A percentile compares a stretch with the other conserved stretches of the same genome.
Conservation (phyloP, 2,329 filamentous ascomycete genomes). For the Verticillium albo-atrum region DNA sequence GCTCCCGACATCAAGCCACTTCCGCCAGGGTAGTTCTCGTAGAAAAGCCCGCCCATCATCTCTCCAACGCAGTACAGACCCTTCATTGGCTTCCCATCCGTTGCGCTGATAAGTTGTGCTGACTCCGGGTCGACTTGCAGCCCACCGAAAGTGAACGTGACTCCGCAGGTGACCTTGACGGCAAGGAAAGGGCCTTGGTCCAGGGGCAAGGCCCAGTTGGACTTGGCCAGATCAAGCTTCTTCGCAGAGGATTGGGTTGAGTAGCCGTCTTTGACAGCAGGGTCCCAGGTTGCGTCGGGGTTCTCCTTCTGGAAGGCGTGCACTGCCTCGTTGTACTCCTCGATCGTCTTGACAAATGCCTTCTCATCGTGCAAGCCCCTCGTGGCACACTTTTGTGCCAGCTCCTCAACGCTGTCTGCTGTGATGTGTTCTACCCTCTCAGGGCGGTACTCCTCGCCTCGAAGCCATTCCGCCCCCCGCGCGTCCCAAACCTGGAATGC, state of each 20-base stretch:
- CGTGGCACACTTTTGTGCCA: conserved; percentile 44
- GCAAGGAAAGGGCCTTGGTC: conserved; percentile 55
- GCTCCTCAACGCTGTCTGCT: conserved; percentile 46
- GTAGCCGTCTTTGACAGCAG: conserved; percentile 55
- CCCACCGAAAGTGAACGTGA: conserved; percentile 67
- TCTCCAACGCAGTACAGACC: conserved; percentile 60
- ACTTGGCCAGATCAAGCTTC: conserved; percentile 48
- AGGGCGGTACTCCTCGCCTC: conserved; percentile 57
- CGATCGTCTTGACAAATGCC: conserved; percentile 46
- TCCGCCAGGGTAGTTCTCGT: conserved; percentile 59
- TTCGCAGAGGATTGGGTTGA: conserved; percentile 50
- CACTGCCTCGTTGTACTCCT: conserved; percentile 55
- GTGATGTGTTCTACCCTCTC: conserved; percentile 50
- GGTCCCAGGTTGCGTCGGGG: conserved; percentile 46
- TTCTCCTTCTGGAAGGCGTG: conserved; percentile 39
- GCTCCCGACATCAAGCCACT: conserved; percentile 57
- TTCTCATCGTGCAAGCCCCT: conserved; percentile 41
- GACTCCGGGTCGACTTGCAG: conserved; percentile 51
- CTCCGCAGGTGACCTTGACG: conserved; percentile 59
- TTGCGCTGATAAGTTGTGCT: conserved; percentile 43
- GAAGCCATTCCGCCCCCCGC: conserved; percentile 44
- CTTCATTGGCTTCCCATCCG: conserved; percentile 39
- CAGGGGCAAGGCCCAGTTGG: conserved; percentile 62
- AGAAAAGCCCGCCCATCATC: conserved; percentile 63
- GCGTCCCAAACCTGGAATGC: conserved; percentile 65